These are phyloP conservation scores for Candida hungchunana DNA, from an alignment of 805 yeast genomes.

Conservation along the genomic window DNA sequence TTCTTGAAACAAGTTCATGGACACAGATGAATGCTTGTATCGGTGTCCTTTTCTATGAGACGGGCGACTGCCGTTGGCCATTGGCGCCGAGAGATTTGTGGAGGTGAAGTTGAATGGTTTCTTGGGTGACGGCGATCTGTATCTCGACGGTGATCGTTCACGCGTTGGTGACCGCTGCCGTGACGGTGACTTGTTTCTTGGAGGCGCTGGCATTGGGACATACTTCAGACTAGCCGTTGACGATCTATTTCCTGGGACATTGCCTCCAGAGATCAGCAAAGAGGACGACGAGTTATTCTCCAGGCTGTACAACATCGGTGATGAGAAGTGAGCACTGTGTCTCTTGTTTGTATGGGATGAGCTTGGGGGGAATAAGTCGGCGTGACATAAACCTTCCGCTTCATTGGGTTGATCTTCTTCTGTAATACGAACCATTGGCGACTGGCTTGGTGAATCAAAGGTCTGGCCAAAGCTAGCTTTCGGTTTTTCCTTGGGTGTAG, in stretches of 20 bases:
- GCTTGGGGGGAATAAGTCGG: constrained; percentile 20
- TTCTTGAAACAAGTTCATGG: constrained; percentile 93
- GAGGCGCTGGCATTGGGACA: constrained; percentile 25
- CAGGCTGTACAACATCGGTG: constrained; percentile 12
- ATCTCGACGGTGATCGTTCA: constrained; percentile 29
- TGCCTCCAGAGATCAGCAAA: constrained; percentile 25
- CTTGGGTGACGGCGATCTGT: constrained; percentile 25
- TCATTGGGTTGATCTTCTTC: constrained; percentile 19
- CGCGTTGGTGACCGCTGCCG: constrained; percentile 29
- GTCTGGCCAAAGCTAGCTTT: constrained; percentile 22
- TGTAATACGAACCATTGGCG: constrained; percentile 28
- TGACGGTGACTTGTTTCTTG: constrained; percentile 25
- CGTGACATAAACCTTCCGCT: constrained; percentile 7
- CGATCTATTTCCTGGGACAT: constrained; percentile 26
- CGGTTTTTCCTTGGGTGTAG: constrained; percentile 20
- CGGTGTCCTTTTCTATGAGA: constrained; percentile 90
- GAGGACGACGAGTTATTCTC: constrained; percentile 24
- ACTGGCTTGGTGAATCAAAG: constrained; percentile 19
- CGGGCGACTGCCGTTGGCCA: constrained; percentile 37
- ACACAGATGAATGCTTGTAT: constrained; percentile 93
- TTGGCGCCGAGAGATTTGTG: constrained; percentile 34
- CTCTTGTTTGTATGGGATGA: constrained; percentile 17
- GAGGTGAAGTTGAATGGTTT: constrained; percentile 67
- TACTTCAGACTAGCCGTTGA: constrained; percentile 25
- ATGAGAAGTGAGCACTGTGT: constrained; percentile 14